Evolutionary conservation across 371 early-diverging fungal species (phyloP).

Genomic region (Umbelopsis sp.): DNA sequence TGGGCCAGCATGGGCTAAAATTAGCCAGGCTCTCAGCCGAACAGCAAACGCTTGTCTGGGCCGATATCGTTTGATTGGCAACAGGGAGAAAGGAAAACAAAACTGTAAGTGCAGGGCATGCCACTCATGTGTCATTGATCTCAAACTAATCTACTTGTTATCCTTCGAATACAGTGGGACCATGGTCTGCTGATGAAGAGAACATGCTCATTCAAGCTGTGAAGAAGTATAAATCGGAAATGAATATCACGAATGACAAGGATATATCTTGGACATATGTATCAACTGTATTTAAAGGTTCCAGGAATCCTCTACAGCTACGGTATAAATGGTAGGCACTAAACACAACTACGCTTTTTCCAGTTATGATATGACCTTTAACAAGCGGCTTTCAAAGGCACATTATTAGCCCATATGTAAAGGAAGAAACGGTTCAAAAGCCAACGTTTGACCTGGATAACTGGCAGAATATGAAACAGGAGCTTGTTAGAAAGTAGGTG

Average conservation of each 20-base stretch:
- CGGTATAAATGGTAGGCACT: neutral
- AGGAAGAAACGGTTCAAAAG: neutral
- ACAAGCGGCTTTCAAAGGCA: neutral
- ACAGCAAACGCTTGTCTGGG: neutral
- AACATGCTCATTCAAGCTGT: neutral
- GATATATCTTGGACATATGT: slow-evolving; percentile 13
- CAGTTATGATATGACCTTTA: neutral
- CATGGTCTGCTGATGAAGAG: neutral
- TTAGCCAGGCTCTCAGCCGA: neutral
- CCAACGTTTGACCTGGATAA: neutral
- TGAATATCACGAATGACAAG: slow-evolving; percentile 1
- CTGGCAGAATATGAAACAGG: neutral
- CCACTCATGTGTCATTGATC: neutral
- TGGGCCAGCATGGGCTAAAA: neutral
- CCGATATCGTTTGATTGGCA: neutral
- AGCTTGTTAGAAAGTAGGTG: neutral
- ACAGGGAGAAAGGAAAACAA: neutral
- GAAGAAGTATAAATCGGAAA: slow-evolving; percentile 10
- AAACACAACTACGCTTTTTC: too few species aligned
- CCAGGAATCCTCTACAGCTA: neutral
- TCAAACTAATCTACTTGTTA: neutral
- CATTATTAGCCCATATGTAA: slow-evolving; percentile 5
- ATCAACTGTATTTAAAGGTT: neutral
- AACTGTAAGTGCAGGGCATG: neutral
- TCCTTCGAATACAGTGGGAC: neutral